Percentiles rank a stretch among this genome's conserved stretches.
Evolutionary conservation across 2,329 filamentous ascomycete genomes (phyloP).

Genomic region (Pseudocercospora musae): DNA sequence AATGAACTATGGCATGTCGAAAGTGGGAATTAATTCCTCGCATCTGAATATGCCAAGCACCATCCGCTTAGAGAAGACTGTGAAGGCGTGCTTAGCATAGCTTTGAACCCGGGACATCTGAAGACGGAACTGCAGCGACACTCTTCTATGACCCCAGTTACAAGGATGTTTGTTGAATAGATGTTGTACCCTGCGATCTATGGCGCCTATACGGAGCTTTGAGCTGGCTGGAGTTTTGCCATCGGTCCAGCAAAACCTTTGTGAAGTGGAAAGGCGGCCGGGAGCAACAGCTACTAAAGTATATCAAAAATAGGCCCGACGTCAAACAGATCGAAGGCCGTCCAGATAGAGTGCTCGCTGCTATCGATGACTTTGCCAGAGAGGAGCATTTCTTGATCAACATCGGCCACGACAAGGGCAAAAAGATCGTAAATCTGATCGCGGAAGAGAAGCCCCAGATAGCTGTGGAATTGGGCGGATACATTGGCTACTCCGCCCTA

Average conservation of each 20-base stretch:
- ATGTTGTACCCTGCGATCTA: constrained; percentile 27
- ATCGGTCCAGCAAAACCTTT: constrained; percentile 25
- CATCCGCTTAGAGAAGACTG: neutral
- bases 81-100: constrained; percentile 27
- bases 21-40: constrained; percentile 32
- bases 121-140: constrained; percentile 32
- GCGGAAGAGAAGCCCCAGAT: constrained; percentile 27
- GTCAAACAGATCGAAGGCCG: constrained; percentile 15
- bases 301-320: constrained; percentile 4
- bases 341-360: constrained; percentile 31
- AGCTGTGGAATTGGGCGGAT: constrained; percentile 39
- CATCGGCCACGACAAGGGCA: constrained; percentile 32
- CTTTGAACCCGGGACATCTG: constrained; percentile 35
- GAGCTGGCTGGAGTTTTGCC: constrained; percentile 29
- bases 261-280: constrained; percentile 15
- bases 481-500: constrained; percentile 38
- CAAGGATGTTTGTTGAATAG: constrained; percentile 3
- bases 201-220: constrained; percentile 37
- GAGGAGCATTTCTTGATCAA: constrained; percentile 33
- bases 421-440: constrained; percentile 24
- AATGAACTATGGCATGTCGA: constrained; percentile 29
- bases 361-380: constrained; percentile 34
- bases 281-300: constrained; percentile 11
- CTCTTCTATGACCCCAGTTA: constrained; percentile 5
- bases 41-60: constrained; percentile 21